A percentile compares a stretch with the other conserved stretches of the same genome.
Conservation (phyloP, 345 rosid genomes). For the Sonneratia caseolaris region DNA sequence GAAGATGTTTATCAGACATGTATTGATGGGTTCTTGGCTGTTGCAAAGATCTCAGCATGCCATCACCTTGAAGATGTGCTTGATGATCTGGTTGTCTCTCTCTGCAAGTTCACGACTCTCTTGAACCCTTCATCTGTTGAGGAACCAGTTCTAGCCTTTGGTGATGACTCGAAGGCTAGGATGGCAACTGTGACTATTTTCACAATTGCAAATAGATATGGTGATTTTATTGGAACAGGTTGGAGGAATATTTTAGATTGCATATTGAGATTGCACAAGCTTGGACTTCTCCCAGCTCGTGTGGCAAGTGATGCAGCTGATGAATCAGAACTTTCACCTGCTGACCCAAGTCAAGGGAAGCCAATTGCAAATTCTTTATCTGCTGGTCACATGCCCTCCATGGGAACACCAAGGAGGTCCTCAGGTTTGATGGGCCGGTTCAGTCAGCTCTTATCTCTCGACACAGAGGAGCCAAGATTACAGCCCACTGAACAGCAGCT, state of each 20-base stretch:
- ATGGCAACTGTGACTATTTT: slow-evolving; percentile 94
- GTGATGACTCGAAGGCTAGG: slow-evolving; percentile 90
- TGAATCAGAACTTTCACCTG: slow-evolving; percentile 62
- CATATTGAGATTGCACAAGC: slow-evolving; percentile 85
- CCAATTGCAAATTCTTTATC: slow-evolving; percentile 68
- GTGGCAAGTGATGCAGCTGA: slow-evolving; percentile 98
- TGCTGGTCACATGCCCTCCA: slow-evolving; percentile 62
- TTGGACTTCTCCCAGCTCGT: slow-evolving; percentile 97
- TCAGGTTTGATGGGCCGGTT: slow-evolving; percentile 98
- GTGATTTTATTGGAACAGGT: slow-evolving; percentile 86
- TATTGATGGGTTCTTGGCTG: slow-evolving; percentile 94
- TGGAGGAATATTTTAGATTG: slow-evolving; percentile 99
- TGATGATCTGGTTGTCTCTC: slow-evolving; percentile 93
- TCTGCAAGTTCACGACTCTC: slow-evolving; percentile 91
- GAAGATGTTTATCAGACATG: slow-evolving; percentile 94
- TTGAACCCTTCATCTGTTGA: slow-evolving; percentile 76
- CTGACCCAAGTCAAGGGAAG: slow-evolving; percentile 79
- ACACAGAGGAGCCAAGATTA: slow-evolving; percentile 94
- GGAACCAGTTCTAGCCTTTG: slow-evolving; percentile 93
- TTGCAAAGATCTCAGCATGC: slow-evolving; percentile 94
- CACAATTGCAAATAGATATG: slow-evolving; percentile 94
- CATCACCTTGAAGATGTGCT: slow-evolving; percentile 97
- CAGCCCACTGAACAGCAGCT: slow-evolving; percentile 98
- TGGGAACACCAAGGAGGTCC: slow-evolving; percentile 93
- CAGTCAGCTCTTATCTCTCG: slow-evolving; percentile 98